These are phyloP conservation scores for Hortiboletus rubellus DNA, from an alignment of 1,284 basidiomycete genomes.

Conservation along the genomic window DNA sequence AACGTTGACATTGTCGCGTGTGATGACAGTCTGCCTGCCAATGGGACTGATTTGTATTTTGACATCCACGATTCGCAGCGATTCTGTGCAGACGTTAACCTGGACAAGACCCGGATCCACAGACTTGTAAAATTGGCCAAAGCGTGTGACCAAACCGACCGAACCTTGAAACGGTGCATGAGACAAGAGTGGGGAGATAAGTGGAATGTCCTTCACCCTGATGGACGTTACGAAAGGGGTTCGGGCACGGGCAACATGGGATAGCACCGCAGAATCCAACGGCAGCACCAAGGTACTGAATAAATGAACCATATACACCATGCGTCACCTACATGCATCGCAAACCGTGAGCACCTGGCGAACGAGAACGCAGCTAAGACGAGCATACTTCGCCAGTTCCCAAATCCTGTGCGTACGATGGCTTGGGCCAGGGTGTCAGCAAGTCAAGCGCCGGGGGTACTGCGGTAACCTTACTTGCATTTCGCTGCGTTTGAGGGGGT, in stretches of 20 bases:
- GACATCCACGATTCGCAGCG: conserved; percentile 83
- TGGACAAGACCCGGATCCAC: conserved; percentile 92
- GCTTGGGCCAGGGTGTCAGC: conserved; percentile 44
- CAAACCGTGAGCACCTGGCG: conserved; percentile 3
- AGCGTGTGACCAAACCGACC: conserved; percentile 88
- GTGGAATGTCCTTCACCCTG: conserved; percentile 55
- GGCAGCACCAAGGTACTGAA: conserved; percentile 62
- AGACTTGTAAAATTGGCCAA: conserved; percentile 93
- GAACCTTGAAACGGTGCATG: conserved; percentile 52
- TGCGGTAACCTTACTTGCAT: conserved; percentile 63
- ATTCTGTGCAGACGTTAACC: conserved; percentile 92
- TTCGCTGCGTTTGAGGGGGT: conserved; percentile 79
- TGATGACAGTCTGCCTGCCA: conserved; percentile 83
- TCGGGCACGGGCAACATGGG: conserved; percentile 83
- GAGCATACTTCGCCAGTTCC: conserved; percentile 58
- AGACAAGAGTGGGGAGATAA: conserved; percentile 9
- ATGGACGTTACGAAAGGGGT: conserved; percentile 77
- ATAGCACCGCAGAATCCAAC: conserved; percentile 75
- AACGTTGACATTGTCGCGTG: conserved; percentile 87
- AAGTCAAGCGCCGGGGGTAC: conserved; percentile 14
- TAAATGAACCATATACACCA: conserved; percentile 81
- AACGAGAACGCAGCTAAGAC: background rate
- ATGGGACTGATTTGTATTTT: conserved; percentile 92
- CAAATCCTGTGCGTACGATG: conserved; percentile 87
- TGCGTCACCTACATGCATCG: conserved; percentile 57